phyloP scores from a whole-genome alignment of 495 filamentous ascomycete genomes.

The Penicillium maclennaniae region DNA sequence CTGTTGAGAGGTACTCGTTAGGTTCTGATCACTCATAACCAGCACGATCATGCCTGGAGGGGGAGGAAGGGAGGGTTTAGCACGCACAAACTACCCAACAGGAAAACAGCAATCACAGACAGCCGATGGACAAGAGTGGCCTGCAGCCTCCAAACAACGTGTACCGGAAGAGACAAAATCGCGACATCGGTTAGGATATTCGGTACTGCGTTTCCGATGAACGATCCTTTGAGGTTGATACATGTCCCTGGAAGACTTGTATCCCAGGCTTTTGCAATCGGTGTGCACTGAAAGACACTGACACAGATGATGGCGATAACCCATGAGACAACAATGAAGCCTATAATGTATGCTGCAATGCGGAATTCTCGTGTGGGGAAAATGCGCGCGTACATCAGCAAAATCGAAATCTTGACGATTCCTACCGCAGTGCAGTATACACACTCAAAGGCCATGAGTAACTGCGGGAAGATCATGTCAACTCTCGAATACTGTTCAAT shows the following conservation, averaged over 20 bases:
- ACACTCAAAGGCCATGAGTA: conserved; percentile 12
- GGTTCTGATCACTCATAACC: not conserved
- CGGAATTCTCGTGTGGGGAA: conserved; percentile 38
- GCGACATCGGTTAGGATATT: conserved; percentile 46
- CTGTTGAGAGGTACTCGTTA: not conserved
- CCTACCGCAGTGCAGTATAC: conserved; percentile 7
- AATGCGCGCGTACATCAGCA: conserved; percentile 43
- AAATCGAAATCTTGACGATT: conserved; percentile 34
- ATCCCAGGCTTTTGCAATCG: conserved; percentile 40
- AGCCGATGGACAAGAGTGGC: conserved; percentile 7
- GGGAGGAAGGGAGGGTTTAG: too few relatives aligned
- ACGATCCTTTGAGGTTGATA: conserved; percentile 42
- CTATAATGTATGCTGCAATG: conserved; percentile 34
- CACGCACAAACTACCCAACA: conserved; percentile 18
- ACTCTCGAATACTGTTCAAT: not conserved
- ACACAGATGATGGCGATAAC: conserved; percentile 39
- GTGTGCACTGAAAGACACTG: conserved; percentile 45
- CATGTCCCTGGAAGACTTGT: conserved; percentile 32
- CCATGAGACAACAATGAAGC: conserved; percentile 35
- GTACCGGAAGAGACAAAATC: conserved; percentile 44
- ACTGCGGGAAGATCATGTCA: not conserved
- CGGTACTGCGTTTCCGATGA: conserved; percentile 43
- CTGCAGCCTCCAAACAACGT: conserved; percentile 40
- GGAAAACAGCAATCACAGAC: conserved; percentile 12
- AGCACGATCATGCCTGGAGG: not conserved